Percentiles rank a stretch among this genome's conserved stretches.
Evolutionary conservation across 768 basidiomycete species (phyloP).

Genomic region (Grammothele lineata): DNA sequence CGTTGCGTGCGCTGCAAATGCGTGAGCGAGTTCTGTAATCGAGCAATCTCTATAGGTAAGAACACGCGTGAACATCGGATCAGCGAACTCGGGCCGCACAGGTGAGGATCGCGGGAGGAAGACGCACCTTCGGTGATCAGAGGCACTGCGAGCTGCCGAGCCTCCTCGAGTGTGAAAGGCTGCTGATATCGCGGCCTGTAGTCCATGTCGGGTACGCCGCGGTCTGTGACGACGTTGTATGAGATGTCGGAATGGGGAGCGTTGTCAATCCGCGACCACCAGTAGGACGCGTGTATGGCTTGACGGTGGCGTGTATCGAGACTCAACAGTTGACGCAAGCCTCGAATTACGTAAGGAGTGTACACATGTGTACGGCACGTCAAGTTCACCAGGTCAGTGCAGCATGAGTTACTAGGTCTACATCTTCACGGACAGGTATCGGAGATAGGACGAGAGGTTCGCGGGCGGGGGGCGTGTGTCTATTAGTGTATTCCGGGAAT

Average conservation of each 20-base stretch:
- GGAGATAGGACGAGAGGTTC: no score
- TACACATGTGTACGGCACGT: slow-evolving; percentile 5
- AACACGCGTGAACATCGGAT: not conserved
- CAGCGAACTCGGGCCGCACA: not conserved
- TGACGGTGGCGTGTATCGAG: not conserved
- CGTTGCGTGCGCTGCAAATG: slow-evolving; percentile 62
- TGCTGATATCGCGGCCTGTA: slow-evolving; percentile 65
- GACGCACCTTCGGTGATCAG: slow-evolving; percentile 66
- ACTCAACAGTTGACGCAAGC: not conserved
- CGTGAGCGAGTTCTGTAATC: slow-evolving; percentile 66
- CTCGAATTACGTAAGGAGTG: slow-evolving; percentile 12
- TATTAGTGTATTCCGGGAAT: slow-evolving; percentile 9
- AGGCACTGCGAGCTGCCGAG: slow-evolving; percentile 56
- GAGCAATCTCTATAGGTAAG: slow-evolving; percentile 63
- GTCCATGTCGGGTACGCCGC: slow-evolving; percentile 48
- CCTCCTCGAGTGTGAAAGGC: slow-evolving; percentile 70
- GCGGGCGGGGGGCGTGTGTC: not conserved
- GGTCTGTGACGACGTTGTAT: no score
- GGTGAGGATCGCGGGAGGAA: not conserved
- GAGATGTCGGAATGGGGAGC: no score
- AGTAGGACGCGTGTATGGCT: no score
- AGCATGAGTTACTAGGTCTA: no score
- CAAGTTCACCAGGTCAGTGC: no score
- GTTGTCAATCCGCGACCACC: no score
- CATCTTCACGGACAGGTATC: slow-evolving; percentile 1